Base-by-base conservation (phyloP, 2,329 filamentous ascomycete species). In the Exophiala bonariae region DNA sequence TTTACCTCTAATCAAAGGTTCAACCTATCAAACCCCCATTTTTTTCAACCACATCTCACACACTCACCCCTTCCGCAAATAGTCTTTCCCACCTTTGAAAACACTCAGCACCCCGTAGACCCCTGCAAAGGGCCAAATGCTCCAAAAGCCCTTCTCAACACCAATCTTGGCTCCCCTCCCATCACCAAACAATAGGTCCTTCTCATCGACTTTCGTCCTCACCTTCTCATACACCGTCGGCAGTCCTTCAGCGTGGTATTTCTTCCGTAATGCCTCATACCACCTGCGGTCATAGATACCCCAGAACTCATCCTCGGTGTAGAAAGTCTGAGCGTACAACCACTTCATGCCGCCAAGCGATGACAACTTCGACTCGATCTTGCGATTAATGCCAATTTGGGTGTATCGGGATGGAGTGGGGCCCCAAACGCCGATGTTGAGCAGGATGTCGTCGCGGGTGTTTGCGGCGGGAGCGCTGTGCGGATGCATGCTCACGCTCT, bases 281-380 rank as follows among this genome's bases (percentile, higher is more conserved):
- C 57, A 58, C 2, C 59, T 49, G 32, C 62, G 63, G 43, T 73
- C 64, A 50, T 71, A 72, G 37, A 69, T 66, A 4, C 54, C 43
- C 70, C 70, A 74, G 54, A 74, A 73, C 47, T 73, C 70, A 3
- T 68, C 61, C 49, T 86, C 79, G n/a, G 79, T 77, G 65, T 93
- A 93, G 70, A 90, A 95, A 0, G 87, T 86, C 61, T 92, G 86
- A 2, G 89, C 88, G 66, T 95, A 95, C 10, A 95, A 73, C 86
- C 88, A 93, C 71, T 95, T 95, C 72, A 86, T 81, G 2, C 89
- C 89, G 37, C 83, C 83, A 1, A 93, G 77, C 55, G 81, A 75
- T 38, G 73, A 72, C 3, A 91, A 78, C 61, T 86, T 85, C 16
- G 72, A 69, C 69, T 95, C 89, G 16, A 95, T 75, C 34, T 75